Base-by-base conservation (phyloP, 2,329 filamentous ascomycete genomes). In the Aspergillus carbonarius region DNA sequence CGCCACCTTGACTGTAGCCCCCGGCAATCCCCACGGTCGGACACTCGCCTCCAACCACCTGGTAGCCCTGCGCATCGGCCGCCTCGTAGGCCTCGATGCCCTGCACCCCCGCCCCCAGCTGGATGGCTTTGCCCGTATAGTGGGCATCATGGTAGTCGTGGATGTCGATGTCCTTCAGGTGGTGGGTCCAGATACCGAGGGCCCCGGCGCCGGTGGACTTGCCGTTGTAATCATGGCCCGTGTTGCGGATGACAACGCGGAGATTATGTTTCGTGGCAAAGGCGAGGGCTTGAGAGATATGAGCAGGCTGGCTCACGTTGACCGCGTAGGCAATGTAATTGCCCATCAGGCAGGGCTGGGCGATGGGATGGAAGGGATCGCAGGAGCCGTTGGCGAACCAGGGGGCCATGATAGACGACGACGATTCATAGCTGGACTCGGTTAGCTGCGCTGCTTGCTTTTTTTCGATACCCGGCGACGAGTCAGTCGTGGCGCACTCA, bases 1-100 rank as follows among this genome's bases (percentile, higher is more conserved):
- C 86, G 13, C 84, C 86, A 5, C 85, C 85, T 67, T 86, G 83
- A 3, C 76, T 80, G 64, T 83, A 88, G 1, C 86, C 86, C 15
- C 86, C 86, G 0, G 82, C 81, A 7, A 85, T 63, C 1, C 85
- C 85, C 5, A 88, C 85, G 0, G 80, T 82, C 0, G 79, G 79
- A 37, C 79, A 80, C 2, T 79, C 79, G 2, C 85, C 86, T 1
- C 81, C 83, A 0, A 88, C 81, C 4, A 87, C 73, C 1, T 78
- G 77, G 15, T 83, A 71, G 49, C 81, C 78, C 57, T 76, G 65
- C 1, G 73, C 64, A 52, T 81, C 72, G 0, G 83, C 78, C 9
- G 76, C 72, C 0, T 74, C 66, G 60, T 85, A 82, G 0, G 82
- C 70, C 5, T 83, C 77, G 23, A 68, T 74, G 63, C 83, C 82